These are phyloP conservation scores for Sinapis alba DNA, from an alignment of 441 rosid genomes.

Conservation along the genomic window DNA sequence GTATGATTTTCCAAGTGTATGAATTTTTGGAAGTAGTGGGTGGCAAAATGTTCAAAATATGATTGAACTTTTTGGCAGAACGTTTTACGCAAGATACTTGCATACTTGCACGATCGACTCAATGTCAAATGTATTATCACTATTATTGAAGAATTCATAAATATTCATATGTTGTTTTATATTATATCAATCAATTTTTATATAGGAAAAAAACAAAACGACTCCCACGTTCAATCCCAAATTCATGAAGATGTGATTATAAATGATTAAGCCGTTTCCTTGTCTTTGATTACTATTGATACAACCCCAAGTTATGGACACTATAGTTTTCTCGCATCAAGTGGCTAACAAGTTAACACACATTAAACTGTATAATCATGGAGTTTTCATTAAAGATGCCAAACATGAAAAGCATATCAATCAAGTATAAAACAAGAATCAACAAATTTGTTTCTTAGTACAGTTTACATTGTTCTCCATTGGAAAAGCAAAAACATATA, in stretches of 20 bases:
- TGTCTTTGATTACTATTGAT: neutral
- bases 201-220: neutral
- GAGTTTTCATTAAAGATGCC: neutral
- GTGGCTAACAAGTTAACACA: neutral
- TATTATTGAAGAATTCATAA: too few species aligned
- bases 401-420: slow-evolving; percentile 16
- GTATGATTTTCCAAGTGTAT: neutral
- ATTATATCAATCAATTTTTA: too few species aligned
- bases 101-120: too few species aligned
- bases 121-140: neutral
- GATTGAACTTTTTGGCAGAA: neutral
- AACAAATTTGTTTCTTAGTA: slow-evolving; percentile 17
- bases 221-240: neutral
- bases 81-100: neutral
- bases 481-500: neutral
- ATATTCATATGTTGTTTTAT: too few species aligned
- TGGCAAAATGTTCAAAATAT: neutral
- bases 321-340: neutral
- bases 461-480: neutral
- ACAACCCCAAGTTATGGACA: neutral
- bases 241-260: neutral
- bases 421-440: slow-evolving; percentile 11
- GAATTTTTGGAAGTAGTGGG: neutral
- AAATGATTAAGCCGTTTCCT: neutral
- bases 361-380: neutral